Evolutionary conservation across 495 filamentous ascomycete genomes (phyloP), one percentile per base, ranked within the genome.

Genomic region (Xylaria flabelliformis): DNA sequence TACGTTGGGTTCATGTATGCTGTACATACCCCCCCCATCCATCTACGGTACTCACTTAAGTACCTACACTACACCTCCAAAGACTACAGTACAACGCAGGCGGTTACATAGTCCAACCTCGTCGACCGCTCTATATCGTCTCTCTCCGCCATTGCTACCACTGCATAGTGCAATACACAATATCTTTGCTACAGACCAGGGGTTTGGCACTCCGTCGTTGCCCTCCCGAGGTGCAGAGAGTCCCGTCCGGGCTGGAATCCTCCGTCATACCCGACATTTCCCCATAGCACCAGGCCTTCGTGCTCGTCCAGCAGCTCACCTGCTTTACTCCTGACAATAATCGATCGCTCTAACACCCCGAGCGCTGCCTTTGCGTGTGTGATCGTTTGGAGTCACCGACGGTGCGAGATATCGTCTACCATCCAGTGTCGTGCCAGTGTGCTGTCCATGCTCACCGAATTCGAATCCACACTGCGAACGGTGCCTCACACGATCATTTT

Each of bases 381-480:
- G 46, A 48, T 48, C 50, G 46, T 36, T 36, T 36, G 26, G 39
- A 55, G 58, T 46, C 26, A 26, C 24, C 59, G 42, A n/a, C 59
- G 34, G 26, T 1, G 36, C 29, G 32, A 70, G 46, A 17, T 39
- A 59, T 59, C 29, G 26, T 39, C 10, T 4, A 59, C 58, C 12
- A 15, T 26, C 46, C n/a, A 26, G 69, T 56, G 24, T 64, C 21
- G 44, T 64, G 36, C 56, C 44, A 50, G n/a, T 53, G 15, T 39
- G n/a, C 53, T 68, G 34, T 55, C n/a, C 53, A 58, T 71, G 46
- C 9, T 55, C 29, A 8, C 48, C 68, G 67, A 32, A 53, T 66
- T 50, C 34, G 39, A 41, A 62, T 74, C 59, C 69, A 69, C 73
- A 67, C 67, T 74, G 48, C 70, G 36, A 62, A 64, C 69, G 66